Percentiles rank a stretch among this genome's conserved stretches.
These are phyloP conservation scores for Curvularia sp. DNA, from an alignment of 2,329 filamentous ascomycete genomes.

Conservation along the genomic window DNA sequence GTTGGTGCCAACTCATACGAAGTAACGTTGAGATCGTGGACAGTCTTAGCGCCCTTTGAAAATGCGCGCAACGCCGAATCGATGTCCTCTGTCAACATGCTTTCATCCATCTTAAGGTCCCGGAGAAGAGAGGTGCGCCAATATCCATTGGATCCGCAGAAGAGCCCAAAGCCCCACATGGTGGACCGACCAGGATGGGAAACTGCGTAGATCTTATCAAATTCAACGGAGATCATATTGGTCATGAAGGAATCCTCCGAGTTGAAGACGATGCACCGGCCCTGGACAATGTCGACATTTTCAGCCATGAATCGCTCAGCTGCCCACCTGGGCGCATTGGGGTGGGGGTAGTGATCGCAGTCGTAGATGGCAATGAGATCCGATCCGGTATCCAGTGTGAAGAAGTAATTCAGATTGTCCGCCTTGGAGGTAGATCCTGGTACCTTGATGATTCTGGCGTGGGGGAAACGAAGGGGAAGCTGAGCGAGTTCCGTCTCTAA, in stretches of 20 bases:
- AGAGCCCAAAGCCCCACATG: slow-evolving; percentile 58
- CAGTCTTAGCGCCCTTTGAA: slow-evolving; percentile 52
- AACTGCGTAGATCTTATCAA: slow-evolving; percentile 61
- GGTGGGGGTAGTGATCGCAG: slow-evolving; percentile 60
- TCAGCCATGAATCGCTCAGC: slow-evolving; percentile 56
- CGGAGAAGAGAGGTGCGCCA: slow-evolving; percentile 56
- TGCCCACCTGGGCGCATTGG: slow-evolving; percentile 58
- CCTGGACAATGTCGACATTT: slow-evolving; percentile 58
- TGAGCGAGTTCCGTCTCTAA: slow-evolving; percentile 54
- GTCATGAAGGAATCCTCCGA: slow-evolving; percentile 54
- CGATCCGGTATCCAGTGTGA: slow-evolving; percentile 53
- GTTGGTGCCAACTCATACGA: slow-evolving; percentile 59
- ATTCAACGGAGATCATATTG: slow-evolving; percentile 58
- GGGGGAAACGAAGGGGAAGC: slow-evolving; percentile 49
- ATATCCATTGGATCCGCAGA: slow-evolving; percentile 59
- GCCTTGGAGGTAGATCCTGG: slow-evolving; percentile 59
- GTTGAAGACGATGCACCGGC: slow-evolving; percentile 59
- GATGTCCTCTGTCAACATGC: slow-evolving; percentile 60
- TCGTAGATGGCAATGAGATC: slow-evolving; percentile 59
- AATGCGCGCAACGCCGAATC: slow-evolving; percentile 58
- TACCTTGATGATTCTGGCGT: slow-evolving; percentile 57
- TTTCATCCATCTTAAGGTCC: slow-evolving; percentile 58
- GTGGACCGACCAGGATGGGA: slow-evolving; percentile 58
- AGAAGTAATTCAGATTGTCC: slow-evolving; percentile 60
- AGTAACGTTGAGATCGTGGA: slow-evolving; percentile 58